Conservation (phyloP, 192 early-diverging fungal genomes). For the Pilaira anomala region DNA sequence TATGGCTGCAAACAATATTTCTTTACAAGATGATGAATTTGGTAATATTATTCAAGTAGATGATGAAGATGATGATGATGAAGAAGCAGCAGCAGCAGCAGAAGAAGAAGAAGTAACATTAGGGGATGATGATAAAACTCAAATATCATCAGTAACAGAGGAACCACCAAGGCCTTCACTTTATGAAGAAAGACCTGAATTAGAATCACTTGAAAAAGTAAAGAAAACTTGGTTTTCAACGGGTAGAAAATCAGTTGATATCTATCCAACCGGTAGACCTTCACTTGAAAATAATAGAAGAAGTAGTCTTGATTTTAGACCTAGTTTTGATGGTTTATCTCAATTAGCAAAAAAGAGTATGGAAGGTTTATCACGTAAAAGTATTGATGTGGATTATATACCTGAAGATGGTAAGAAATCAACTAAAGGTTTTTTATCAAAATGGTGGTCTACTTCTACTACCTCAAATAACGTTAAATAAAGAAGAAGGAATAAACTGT, state of each 20-base stretch:
- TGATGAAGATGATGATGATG: too few species aligned
- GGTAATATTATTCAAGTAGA: too few species aligned
- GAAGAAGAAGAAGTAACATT: not conserved
- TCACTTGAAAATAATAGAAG: constrained; percentile 16
- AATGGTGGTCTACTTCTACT: not conserved
- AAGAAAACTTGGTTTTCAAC: constrained; percentile 38
- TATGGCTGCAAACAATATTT: constrained; percentile 26
- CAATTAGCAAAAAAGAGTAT: constrained; percentile 32
- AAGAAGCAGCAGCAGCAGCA: too few species aligned
- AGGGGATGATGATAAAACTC: not conserved
- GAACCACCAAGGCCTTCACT: constrained; percentile 23
- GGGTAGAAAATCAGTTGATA: constrained; percentile 20
- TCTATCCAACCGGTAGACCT: constrained; percentile 18
- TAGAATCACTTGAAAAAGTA: constrained; percentile 28
- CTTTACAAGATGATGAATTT: constrained; percentile 8
- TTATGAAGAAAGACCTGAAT: constrained; percentile 23
- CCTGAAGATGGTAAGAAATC: not conserved
- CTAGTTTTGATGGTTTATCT: constrained; percentile 32
- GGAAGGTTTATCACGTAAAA: constrained; percentile 25
- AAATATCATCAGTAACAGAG: too few species aligned
- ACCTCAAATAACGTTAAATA: not conserved
- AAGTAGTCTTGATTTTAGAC: constrained; percentile 32
- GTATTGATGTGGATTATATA: constrained; percentile 15
- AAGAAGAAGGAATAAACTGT: not conserved
- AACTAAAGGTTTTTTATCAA: not conserved